Evolutionary conservation across 805 yeast genomes (phyloP).

Genomic region (Jamesozyma piceae): DNA sequence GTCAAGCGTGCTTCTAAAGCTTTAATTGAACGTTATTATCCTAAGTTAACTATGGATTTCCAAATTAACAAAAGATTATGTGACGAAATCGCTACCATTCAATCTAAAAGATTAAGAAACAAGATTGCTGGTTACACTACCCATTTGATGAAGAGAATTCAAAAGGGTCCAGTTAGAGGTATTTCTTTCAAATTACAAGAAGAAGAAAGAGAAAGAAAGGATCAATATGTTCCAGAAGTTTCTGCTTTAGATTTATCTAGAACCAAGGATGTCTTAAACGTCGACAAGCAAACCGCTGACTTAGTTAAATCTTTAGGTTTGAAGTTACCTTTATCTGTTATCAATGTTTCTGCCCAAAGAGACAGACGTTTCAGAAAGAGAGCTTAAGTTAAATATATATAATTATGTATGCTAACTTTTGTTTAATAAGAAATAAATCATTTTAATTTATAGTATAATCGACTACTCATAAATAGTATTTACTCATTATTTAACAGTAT

Average conservation of each 20-base stretch:
- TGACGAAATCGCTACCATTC: conserved; percentile 96
- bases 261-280: conserved; percentile 93
- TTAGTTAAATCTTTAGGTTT: conserved; percentile 90
- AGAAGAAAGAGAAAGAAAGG: conserved; percentile 99
- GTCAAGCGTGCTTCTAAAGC: conserved; percentile 99
- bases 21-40: conserved; percentile 98
- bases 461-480: too few species aligned
- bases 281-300: conserved; percentile 93
- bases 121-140: conserved; percentile 99
- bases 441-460: neutral
- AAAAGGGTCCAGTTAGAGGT: conserved; percentile 99
- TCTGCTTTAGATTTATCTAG: conserved; percentile 97
- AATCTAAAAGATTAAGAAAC: conserved; percentile 99
- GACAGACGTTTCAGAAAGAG: conserved; percentile 89
- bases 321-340: conserved; percentile 77
- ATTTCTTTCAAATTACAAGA: conserved; percentile 99
- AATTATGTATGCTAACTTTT: conserved; percentile 3
- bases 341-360: conserved; percentile 83
- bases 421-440: neutral
- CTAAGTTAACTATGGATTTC: conserved; percentile 98
- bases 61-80: conserved; percentile 99
- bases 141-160: conserved; percentile 99
- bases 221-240: conserved; percentile 99
- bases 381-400: conserved; percentile 18
- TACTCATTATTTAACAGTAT: too few species aligned